Evolutionary conservation across 1,284 basidiomycete species (phyloP), one percentile per base, ranked within the genome.

Genomic region (Leccinum griseonigrum): DNA sequence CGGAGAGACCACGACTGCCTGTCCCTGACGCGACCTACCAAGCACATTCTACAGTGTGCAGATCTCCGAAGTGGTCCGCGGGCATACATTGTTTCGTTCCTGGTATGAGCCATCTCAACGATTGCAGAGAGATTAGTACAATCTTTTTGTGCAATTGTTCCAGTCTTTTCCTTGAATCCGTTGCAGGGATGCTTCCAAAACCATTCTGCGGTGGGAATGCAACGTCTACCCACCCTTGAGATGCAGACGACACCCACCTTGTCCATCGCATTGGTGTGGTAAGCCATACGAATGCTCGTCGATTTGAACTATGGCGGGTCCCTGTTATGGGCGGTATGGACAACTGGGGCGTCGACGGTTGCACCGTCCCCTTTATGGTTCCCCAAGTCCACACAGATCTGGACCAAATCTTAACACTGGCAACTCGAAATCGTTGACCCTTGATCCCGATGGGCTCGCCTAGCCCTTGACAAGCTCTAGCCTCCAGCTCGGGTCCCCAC

Each of bases 401-500:
- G 9, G 32, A 54, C 36, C 11, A 18, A 46, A 57, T 64, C 54
- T 22, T 28, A 22, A 54, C 28, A 40, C 31, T 22, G 29, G 16
- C 14, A 13, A 9, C 46, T 48, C n/a, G 50, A 29, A 52, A n/a
- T 11, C 55, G 8, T 11, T 28, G 28, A 43, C 48, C n/a, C 38
- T 54, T 6, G 57, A 61, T 59, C 53, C 43, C 26, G 43, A 65
- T 57, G 55, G 31, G 16, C 36, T 40, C 56, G 43, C 55, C 18
- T 26, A 48, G 40, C 51, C 46, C 50, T 61, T 56, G 54, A 60
- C 58, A 53, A 32, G 63, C 14, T 62, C 64, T 31, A 11, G 56
- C 34, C 14, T 62, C 60, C 22, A 1, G 56, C 34, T 50, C 38
- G 43, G 38, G 63, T 31, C 46, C 34, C 34, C 52, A 18, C 36